These are phyloP conservation scores for Mycena pura DNA, from an alignment of 768 basidiomycete genomes.

Conservation along the genomic window DNA sequence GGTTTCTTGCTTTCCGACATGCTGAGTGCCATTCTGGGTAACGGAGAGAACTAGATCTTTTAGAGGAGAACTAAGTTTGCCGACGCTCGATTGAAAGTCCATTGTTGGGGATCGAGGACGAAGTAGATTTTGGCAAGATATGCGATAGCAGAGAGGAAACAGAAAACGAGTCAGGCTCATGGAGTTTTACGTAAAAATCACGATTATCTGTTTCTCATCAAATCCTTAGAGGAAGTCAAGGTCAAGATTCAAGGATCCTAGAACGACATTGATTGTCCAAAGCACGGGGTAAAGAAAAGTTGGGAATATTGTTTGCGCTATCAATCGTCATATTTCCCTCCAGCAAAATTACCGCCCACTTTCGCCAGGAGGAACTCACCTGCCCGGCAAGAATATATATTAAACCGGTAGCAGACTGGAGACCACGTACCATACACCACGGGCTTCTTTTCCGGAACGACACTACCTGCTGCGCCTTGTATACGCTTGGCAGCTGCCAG, in stretches of 20 bases:
- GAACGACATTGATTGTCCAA: no score
- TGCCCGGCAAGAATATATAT: background rate
- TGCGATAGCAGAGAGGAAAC: slow-evolving; percentile 45
- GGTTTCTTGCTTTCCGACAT: slow-evolving; percentile 61
- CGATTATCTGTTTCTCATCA: no score
- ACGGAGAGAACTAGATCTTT: slow-evolving; percentile 63
- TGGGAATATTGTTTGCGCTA: no score
- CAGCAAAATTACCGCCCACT: slow-evolving; percentile 75
- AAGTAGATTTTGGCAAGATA: slow-evolving; percentile 2
- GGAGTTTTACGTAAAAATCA: background rate
- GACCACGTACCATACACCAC: slow-evolving; percentile 73
- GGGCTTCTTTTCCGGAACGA: slow-evolving; percentile 40
- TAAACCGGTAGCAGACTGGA: background rate
- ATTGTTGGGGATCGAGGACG: slow-evolving; percentile 47
- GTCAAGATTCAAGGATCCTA: no score
- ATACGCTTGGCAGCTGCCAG: slow-evolving; percentile 64
- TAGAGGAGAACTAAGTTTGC: slow-evolving; percentile 53
- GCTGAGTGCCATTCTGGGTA: slow-evolving; percentile 49
- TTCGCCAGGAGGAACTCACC: slow-evolving; percentile 77
- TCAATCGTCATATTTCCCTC: slow-evolving; percentile 43
- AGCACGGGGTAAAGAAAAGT: no score
- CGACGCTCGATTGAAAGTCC: slow-evolving; percentile 59
- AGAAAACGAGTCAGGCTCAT: slow-evolving; percentile 46
- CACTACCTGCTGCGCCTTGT: slow-evolving; percentile 34
- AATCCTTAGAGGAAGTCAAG: no score